These are phyloP conservation scores for Lecanicillium sp. DNA, from an alignment of 2,329 filamentous ascomycete species.

Conservation along the genomic window DNA sequence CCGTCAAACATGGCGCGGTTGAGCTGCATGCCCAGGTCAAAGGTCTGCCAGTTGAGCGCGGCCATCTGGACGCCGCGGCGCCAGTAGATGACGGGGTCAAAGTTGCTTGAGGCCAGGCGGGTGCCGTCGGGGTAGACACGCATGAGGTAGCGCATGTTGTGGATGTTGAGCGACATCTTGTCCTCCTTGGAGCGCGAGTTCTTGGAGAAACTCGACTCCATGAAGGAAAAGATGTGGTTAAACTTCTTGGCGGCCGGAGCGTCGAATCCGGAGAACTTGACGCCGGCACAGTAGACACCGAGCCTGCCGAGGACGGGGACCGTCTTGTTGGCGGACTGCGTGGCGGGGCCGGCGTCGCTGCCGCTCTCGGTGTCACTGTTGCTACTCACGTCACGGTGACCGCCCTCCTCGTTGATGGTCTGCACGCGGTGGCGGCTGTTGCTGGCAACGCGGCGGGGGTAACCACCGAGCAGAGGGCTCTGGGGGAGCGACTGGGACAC, in stretches of 20 bases:
- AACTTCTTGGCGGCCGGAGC: conserved; percentile 72
- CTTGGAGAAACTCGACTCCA: conserved; percentile 80
- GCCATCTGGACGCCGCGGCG: conserved; percentile 95
- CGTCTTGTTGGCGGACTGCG: conserved; percentile 74
- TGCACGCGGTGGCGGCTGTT: conserved; percentile 44
- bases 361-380: conserved; percentile 77
- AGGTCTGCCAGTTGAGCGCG: conserved; percentile 97
- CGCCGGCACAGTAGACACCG: conserved; percentile 66
- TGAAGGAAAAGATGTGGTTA: conserved; percentile 95
- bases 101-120: conserved; percentile 84
- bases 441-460: conserved; percentile 40
- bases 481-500: conserved; percentile 46
- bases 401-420: conserved; percentile 52
- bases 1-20: conserved; percentile 98
- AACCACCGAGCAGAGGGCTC: conserved; percentile 48
- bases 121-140: conserved; percentile 84
- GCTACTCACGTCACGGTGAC: conserved; percentile 51
- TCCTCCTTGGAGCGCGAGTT: conserved; percentile 69
- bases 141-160: conserved; percentile 90
- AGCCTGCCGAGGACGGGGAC: conserved; percentile 75
- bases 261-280: conserved; percentile 82
- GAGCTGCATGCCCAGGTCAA: conserved; percentile 90
- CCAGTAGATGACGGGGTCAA: conserved; percentile 91
- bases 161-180: conserved; percentile 74
- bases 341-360: conserved; percentile 48